phyloP scores from a whole-genome alignment of 1,139 yeast genomes.

The Saccharomyces hybrid region DNA sequence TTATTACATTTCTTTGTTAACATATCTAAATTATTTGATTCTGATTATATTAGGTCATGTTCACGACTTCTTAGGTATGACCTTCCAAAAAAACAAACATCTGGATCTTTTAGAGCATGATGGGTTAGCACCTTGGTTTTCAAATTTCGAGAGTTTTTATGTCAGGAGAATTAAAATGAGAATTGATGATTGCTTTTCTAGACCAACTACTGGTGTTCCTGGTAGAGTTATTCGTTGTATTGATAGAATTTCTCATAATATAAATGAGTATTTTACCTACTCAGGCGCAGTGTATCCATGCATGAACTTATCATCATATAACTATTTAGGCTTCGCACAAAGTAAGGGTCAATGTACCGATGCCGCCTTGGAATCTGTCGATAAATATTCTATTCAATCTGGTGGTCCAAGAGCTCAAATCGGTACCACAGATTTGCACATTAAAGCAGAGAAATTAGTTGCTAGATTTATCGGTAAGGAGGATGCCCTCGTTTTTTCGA shows the following conservation, averaged over 20 bases:
- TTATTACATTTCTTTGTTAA: slow-evolving; percentile 64
- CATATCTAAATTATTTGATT: slow-evolving; percentile 76
- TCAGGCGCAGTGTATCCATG: slow-evolving; percentile 73
- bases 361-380: slow-evolving; percentile 54
- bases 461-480: slow-evolving; percentile 90
- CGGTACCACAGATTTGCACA: slow-evolving; percentile 75
- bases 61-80: slow-evolving; percentile 78
- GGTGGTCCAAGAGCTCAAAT: slow-evolving; percentile 69
- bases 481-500: slow-evolving; percentile 75
- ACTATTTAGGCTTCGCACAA: slow-evolving; percentile 95
- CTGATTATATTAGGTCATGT: slow-evolving; percentile 83
- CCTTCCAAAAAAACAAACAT: slow-evolving; percentile 57
- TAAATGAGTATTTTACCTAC: slow-evolving; percentile 50
- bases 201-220: slow-evolving; percentile 95
- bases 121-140: slow-evolving; percentile 95
- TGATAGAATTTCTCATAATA: slow-evolving; percentile 61
- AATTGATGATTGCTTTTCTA: slow-evolving; percentile 88
- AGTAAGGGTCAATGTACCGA: slow-evolving; percentile 89
- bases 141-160: slow-evolving; percentile 88
- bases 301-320: slow-evolving; percentile 81
- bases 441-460: slow-evolving; percentile 62
- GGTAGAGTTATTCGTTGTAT: slow-evolving; percentile 82
- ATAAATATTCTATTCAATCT: slow-evolving; percentile 64
- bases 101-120: slow-evolving; percentile 63
- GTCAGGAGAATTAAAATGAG: slow-evolving; percentile 85